Evolutionary conservation across 495 filamentous ascomycete genomes (phyloP).

Genomic region (Staphylotrichum tortipilum): DNA sequence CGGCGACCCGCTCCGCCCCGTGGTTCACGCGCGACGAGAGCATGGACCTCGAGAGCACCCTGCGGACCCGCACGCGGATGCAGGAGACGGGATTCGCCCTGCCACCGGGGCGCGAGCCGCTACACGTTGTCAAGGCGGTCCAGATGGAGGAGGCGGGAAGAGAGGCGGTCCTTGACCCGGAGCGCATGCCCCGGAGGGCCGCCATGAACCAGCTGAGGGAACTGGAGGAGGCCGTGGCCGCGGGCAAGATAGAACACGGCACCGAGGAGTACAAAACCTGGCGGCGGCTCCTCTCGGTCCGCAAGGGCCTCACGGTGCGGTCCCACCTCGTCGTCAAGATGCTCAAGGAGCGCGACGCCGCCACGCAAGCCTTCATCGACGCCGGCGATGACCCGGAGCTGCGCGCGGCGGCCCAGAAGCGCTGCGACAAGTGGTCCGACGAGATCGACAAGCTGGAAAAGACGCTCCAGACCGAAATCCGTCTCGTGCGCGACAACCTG

Average conservation of each 20-base stretch:
- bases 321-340: slow-evolving; percentile 19
- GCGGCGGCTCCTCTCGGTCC: no score
- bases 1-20: neutral
- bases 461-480: slow-evolving; percentile 15
- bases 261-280: slow-evolving; percentile 14
- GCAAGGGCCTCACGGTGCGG: no score
- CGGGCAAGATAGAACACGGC: slow-evolving; percentile 12
- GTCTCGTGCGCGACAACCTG: slow-evolving; percentile 39
- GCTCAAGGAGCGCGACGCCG: slow-evolving; percentile 11
- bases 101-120: slow-evolving; percentile 23
- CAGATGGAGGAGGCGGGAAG: slow-evolving; percentile 14
- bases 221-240: slow-evolving; percentile 25
- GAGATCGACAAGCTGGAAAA: slow-evolving; percentile 3
- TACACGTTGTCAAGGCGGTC: no score
- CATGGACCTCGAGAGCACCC: slow-evolving; percentile 28
- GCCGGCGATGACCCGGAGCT: neutral
- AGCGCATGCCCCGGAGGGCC: slow-evolving; percentile 3
- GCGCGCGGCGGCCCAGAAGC: neutral
- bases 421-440: slow-evolving; percentile 1
- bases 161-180: neutral
- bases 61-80: slow-evolving; percentile 26
- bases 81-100: slow-evolving; percentile 21
- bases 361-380: slow-evolving; percentile 2
- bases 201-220: slow-evolving; percentile 25
- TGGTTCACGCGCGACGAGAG: slow-evolving; percentile 23